Conservation (phyloP, 495 filamentous ascomycete species). For the Aspergillus mulundensis region DNA sequence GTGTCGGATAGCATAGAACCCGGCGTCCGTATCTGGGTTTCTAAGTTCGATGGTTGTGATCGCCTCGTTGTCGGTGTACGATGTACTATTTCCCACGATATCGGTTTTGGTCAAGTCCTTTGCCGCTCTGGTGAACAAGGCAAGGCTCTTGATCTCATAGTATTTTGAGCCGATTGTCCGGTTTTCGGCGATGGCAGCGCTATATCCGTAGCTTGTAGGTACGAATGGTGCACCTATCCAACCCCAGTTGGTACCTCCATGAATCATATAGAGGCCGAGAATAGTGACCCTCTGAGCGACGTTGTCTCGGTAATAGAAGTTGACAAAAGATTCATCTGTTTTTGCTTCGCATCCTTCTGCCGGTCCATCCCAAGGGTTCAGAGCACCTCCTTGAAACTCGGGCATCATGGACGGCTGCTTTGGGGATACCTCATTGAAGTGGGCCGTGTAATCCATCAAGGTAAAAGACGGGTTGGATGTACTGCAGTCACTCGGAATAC, state of each 20-base stretch:
- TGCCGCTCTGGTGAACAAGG: constrained; percentile 61
- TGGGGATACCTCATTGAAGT: constrained; percentile 24
- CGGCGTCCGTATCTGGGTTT: neutral
- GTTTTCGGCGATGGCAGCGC: constrained; percentile 56
- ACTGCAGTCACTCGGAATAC: constrained; percentile 17
- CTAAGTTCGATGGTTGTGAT: neutral
- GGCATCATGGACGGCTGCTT: constrained; percentile 50
- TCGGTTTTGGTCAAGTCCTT: constrained; percentile 45
- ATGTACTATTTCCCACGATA: constrained; percentile 31
- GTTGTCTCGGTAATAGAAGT: constrained; percentile 53
- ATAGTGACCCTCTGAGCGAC: constrained; percentile 47
- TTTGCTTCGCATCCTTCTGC: constrained; percentile 29
- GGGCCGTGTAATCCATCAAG: constrained; percentile 22
- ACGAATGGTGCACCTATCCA: constrained; percentile 46
- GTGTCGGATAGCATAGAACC: constrained; percentile 60
- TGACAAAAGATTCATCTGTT: constrained; percentile 45
- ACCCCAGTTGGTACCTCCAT: constrained; percentile 56
- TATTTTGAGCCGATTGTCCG: constrained; percentile 63
- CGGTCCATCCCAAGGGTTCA: constrained; percentile 50
- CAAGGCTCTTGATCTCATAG: constrained; percentile 65
- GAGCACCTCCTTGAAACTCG: constrained; percentile 54
- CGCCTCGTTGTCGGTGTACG: constrained; percentile 27
- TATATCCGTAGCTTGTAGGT: constrained; percentile 49
- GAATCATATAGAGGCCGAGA: constrained; percentile 55
- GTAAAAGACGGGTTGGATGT: constrained; percentile 43